A percentile compares a stretch with the other conserved stretches of the same genome.
These are phyloP conservation scores for Pogostemon cablin DNA, from an alignment of 257 asterid species.

Conservation along the genomic window DNA sequence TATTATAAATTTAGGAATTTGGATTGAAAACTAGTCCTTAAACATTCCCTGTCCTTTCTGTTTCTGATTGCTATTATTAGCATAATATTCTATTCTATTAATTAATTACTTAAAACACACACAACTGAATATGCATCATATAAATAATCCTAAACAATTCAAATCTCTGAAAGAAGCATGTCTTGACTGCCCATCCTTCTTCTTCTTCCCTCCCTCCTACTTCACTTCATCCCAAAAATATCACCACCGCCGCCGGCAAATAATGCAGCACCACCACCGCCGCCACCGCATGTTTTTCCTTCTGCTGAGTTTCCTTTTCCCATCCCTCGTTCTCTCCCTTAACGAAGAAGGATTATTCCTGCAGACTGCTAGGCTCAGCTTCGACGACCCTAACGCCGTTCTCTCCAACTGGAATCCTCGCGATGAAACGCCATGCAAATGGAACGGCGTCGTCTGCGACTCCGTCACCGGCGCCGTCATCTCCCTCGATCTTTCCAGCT, in stretches of 20 bases:
- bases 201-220: conserved; percentile 12
- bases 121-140: conserved; percentile 23
- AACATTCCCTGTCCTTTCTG: neutral
- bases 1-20: too few relatives aligned
- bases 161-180: conserved; percentile 42
- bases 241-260: conserved; percentile 21
- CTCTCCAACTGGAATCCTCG: conserved; percentile 62
- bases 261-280: conserved; percentile 27
- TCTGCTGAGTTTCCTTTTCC: conserved; percentile 31
- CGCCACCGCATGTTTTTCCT: conserved; percentile 10
- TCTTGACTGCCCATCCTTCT: conserved; percentile 18
- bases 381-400: conserved; percentile 67
- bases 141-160: conserved; percentile 33
- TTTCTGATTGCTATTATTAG: neutral
- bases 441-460: conserved; percentile 76
- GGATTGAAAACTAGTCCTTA: too few relatives aligned
- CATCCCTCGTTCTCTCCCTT: conserved; percentile 40
- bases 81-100: neutral
- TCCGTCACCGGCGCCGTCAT: conserved; percentile 43
- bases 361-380: conserved; percentile 52
- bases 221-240: conserved; percentile 2
- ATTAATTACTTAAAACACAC: conserved; percentile 29
- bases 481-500: conserved; percentile 64
- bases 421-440: conserved; percentile 63
- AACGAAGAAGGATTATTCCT: conserved; percentile 65